Conservation (phyloP, 2,329 filamentous ascomycete species). For the Neofusicoccum parvum region DNA sequence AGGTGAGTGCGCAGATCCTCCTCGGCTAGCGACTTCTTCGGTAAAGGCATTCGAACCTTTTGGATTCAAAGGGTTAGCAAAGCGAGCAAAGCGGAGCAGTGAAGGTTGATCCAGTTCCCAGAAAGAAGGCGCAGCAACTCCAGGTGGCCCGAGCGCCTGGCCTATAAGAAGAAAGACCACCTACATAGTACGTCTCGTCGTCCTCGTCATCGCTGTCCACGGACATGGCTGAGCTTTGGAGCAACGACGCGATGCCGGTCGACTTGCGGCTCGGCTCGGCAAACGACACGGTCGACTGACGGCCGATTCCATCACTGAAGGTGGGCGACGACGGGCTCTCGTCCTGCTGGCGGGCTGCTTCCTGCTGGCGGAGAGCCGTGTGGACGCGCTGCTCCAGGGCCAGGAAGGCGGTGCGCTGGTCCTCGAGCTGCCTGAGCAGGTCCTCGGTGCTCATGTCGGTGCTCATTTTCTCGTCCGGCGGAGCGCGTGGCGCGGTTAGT, state of each 20-base stretch:
- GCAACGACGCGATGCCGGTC: conserved; percentile 9
- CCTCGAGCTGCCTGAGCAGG: conserved; percentile 22
- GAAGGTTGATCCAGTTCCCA: background rate
- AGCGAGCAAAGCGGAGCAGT: conserved; percentile 11
- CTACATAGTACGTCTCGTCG: conserved; percentile 35
- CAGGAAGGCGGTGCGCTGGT: conserved; percentile 17
- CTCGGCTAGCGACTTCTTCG: conserved; percentile 43
- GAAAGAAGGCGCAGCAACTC: conserved; percentile 14
- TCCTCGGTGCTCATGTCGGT: conserved; percentile 20
- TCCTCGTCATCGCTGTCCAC: conserved; percentile 40
- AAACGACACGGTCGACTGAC: conserved; percentile 18
- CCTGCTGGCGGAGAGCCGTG: conserved; percentile 12
- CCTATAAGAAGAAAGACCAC: conserved; percentile 7
- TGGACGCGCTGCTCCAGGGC: conserved; percentile 21
- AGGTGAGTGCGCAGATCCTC: conserved; percentile 50
- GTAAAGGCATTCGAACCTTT: conserved; percentile 41
- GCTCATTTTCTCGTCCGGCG: conserved; percentile 13
- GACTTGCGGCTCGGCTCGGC: conserved; percentile 18
- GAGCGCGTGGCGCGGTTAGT: background rate
- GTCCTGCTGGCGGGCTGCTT: background rate
- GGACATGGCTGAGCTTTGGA: conserved; percentile 36
- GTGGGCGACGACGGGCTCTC: conserved; percentile 8
- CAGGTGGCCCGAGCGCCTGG: conserved; percentile 7
- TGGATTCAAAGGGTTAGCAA: conserved; percentile 15
- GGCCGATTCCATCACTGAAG: conserved; percentile 6